Evolutionary conservation across 129 eudicot species (phyloP), one percentile per base, ranked within the genome.

Genomic region (Flaveria trinervia): DNA sequence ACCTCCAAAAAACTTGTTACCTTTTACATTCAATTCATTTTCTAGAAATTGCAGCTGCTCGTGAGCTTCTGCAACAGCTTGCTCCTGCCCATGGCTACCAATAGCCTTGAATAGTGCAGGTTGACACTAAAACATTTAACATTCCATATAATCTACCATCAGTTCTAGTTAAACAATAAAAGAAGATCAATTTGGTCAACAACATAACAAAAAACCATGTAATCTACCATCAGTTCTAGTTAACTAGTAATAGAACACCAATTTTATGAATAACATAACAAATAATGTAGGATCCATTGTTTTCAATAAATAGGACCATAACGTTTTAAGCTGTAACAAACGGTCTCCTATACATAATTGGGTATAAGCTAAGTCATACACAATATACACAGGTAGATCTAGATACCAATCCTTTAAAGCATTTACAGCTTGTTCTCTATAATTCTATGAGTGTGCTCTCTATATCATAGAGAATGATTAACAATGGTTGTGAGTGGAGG

Each of bases 1-100:
- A 52, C 87, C 87, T 18, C 87, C 87, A 71, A 84, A 80, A 20
- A 75, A 80, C 70, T 54, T 80, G 2, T 45, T 68, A 8, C 70
- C 81, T 46, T 75, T 76, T 1, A 62, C 80, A 56, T 11, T 30
- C 1, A 84, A 84, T 68, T 79, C 75, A 13, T 76, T 76, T 36
- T 84, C 84, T 14, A 84, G 77, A 44, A 72, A 16, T 17, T 71
- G 75, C n/a, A 84, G 45, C 46, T 45, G 73, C 59, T 80, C 76
- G 16, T 18, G 46, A 60, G 75, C 81, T 64, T 84, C 87, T 52
- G 71, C 74, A 4, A 26, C 23, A 25, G 13, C 49, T 36, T 52
- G 15, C 44, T 73, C 68, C 3, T 80, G 17, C 26, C 74, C 79
- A 23, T 52, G 7, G 74, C 50, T 30, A 4, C 36, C 33, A 43